Base-by-base conservation (phyloP, 1,139 yeast genomes). In the Geotrichum carabidarum region DNA sequence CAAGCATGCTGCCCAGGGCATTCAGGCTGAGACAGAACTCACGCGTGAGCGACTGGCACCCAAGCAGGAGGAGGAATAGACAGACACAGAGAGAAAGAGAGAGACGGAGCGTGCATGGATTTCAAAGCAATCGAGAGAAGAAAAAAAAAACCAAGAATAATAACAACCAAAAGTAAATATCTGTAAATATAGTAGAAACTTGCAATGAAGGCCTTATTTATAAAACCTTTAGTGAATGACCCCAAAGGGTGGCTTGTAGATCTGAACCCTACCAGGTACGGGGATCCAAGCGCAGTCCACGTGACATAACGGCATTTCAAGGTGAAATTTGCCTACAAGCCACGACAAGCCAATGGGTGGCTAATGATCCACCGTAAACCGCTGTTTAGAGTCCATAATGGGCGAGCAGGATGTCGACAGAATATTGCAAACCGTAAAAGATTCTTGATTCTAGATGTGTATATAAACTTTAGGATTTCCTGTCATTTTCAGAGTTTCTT, bases 1-100 rank as follows among this genome's bases (percentile, higher is more conserved):
- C 41, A 51, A 55, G 42, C 50, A 51, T 17, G 57, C 55, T 4
- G 50, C 57, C 4, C 37, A 34, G 34, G 57, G 57, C n/a, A 48
- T 55, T 42, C 30, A 43, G 22, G 44, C 44, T n/a, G 54, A 50
- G 41, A 48, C 52, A 9, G 53, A 55, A 38, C n/a, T 40, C 12
- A 27, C 44, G 17, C 44, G 44, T 7, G 40, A 37, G 30, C 44
- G 44, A 12, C 44, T 22, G 30, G 11, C 27, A 17, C n/a, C 31
- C 14, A 18, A 27, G n/a, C 37, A 34, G 12, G 14, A 34, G 12
- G 14, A 34, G 12, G 12, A 34, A 11, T 34, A 11, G 14, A n/a
- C 37, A 3, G 12, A 22, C 4, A 22, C 3, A 22, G 27, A 22
- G 5, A 22, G 27, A 22, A 22, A 22, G 27, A 22, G 5, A 22